A percentile compares a stretch with the other conserved stretches of the same genome.
Evolutionary conservation across 2,329 filamentous ascomycete genomes (phyloP).

Genomic region (Tolypocladium tropicale): DNA sequence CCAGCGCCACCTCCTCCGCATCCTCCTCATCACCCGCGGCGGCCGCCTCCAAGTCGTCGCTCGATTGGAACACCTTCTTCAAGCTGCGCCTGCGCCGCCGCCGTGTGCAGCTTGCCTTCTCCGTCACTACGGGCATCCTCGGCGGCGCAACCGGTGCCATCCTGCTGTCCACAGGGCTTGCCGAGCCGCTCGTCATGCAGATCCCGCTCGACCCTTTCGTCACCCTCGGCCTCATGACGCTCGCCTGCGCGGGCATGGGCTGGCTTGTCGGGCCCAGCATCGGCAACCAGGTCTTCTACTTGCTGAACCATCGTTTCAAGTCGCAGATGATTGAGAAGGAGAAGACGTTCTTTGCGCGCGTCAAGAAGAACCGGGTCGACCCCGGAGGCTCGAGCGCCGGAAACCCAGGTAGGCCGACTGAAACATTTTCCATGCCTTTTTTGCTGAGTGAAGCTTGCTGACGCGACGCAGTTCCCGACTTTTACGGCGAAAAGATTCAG

Average conservation of each 20-base stretch:
- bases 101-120: constrained; percentile 72
- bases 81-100: constrained; percentile 77
- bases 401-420: constrained; percentile 56
- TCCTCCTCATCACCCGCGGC: background rate
- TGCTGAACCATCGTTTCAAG: constrained; percentile 61
- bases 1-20: constrained; percentile 3
- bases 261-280: constrained; percentile 82
- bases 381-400: constrained; percentile 78
- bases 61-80: constrained; percentile 92
- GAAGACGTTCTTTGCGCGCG: constrained; percentile 81
- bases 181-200: constrained; percentile 60
- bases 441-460: constrained; percentile 4
- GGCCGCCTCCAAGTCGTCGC: constrained; percentile 12
- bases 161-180: constrained; percentile 59
- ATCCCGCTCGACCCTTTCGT: constrained; percentile 83
- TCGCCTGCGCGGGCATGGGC: constrained; percentile 67
- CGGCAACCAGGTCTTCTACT: constrained; percentile 70
- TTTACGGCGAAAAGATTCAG: constrained; percentile 97
- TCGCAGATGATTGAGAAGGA: constrained; percentile 78
- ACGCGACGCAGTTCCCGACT: constrained; percentile 64
- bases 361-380: constrained; percentile 88
- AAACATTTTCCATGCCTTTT: background rate
- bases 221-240: constrained; percentile 69
- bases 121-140: constrained; percentile 51
- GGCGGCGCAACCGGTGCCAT: constrained; percentile 53